Conservation (phyloP, 2,329 filamentous ascomycete genomes). For the Coniochaeta hoffmannii region DNA sequence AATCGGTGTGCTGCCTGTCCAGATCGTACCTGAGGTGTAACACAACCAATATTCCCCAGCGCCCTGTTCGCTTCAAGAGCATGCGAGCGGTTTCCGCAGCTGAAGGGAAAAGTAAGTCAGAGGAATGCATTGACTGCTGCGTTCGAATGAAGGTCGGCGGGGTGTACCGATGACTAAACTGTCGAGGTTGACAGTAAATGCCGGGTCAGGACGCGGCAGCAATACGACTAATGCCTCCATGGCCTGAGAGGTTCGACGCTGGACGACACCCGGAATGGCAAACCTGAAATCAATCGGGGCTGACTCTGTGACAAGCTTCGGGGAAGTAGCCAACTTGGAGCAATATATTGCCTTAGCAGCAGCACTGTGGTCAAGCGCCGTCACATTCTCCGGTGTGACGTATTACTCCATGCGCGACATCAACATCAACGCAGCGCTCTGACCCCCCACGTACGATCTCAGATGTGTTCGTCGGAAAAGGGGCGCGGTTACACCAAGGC, state of each 20-base stretch:
- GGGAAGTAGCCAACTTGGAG: background rate
- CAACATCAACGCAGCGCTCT: background rate
- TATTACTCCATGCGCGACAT: background rate
- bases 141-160: background rate
- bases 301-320: background rate
- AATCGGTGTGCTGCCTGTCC: background rate
- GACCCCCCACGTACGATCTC: background rate
- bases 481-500: background rate
- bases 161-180: too few species aligned
- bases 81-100: background rate
- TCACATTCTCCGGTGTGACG: background rate
- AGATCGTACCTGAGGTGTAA: background rate
- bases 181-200: too few species aligned
- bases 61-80: background rate
- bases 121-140: background rate
- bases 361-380: background rate
- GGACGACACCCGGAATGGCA: background rate
- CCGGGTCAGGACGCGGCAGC: too few species aligned
- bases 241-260: background rate
- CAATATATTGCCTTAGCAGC: background rate
- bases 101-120: background rate
- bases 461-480: background rate
- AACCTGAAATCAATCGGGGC: too few species aligned
- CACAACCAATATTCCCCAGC: background rate
- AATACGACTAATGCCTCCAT: background rate